A percentile compares a stretch with the other conserved stretches of the same genome.
These are phyloP conservation scores for Amanita rubescens DNA, from an alignment of 768 basidiomycete species.

Conservation along the genomic window DNA sequence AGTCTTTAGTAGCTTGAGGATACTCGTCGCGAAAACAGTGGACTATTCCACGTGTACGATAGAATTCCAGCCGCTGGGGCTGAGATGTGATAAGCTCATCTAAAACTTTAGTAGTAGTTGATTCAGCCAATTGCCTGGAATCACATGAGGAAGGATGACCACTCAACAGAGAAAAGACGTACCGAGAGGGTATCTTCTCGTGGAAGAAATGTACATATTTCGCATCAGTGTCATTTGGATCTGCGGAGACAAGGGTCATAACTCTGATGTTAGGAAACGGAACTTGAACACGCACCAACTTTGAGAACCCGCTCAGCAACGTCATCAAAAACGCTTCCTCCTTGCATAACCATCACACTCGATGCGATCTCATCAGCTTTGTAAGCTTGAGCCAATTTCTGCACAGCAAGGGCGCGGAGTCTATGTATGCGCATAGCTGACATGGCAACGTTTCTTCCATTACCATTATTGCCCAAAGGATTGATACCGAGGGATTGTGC, in stretches of 20 bases:
- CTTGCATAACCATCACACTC: constrained; percentile 94
- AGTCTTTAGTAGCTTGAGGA: constrained; percentile 64
- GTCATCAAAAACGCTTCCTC: constrained; percentile 87
- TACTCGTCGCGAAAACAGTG: constrained; percentile 87
- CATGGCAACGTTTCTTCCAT: constrained; percentile 75
- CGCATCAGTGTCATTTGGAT: constrained; percentile 71
- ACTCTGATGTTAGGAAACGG: not conserved
- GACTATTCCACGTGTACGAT: constrained; percentile 84
- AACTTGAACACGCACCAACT: constrained; percentile 29
- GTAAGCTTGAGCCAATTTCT: constrained; percentile 82
- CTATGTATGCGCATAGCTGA: constrained; percentile 79
- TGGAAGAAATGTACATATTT: constrained; percentile 92
- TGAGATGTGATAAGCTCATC: constrained; percentile 69
- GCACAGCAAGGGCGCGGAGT: constrained; percentile 73
- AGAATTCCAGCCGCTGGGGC: constrained; percentile 79
- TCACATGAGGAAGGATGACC: constrained; percentile 6
- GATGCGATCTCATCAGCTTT: constrained; percentile 86
- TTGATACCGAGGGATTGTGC: constrained; percentile 61
- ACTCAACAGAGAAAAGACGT: constrained; percentile 15
- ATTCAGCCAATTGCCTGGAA: constrained; percentile 75
- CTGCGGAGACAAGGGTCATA: constrained; percentile 26
- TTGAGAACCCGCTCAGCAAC: constrained; percentile 83
- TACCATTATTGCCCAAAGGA: constrained; percentile 41
- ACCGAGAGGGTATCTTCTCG: constrained; percentile 92
- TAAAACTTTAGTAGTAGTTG: constrained; percentile 68